These are phyloP conservation scores for Oligophagozyma castellii DNA, from an alignment of 1,139 yeast species.

Conservation along the genomic window DNA sequence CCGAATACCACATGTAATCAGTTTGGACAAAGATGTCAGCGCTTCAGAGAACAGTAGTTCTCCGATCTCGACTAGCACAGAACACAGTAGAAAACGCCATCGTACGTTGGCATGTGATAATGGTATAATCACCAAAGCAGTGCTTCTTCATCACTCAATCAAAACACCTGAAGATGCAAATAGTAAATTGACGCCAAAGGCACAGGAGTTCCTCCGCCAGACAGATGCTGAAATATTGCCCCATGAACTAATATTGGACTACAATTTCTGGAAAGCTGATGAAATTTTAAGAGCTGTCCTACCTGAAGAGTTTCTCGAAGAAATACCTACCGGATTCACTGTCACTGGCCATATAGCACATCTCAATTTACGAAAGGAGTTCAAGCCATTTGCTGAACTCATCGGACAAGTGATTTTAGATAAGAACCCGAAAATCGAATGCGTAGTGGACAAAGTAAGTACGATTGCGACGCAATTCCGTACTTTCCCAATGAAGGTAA, in stretches of 20 bases:
- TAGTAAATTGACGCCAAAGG: conserved; percentile 29
- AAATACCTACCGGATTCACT: conserved; percentile 83
- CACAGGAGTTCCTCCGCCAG: conserved; percentile 34
- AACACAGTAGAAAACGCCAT: conserved; percentile 4
- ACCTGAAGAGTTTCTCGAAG: conserved; percentile 58
- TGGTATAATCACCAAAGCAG: conserved; percentile 36
- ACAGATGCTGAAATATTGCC: conserved; percentile 36
- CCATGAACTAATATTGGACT: conserved; percentile 46
- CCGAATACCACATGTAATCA: conserved; percentile 51
- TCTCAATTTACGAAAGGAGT: conserved; percentile 71
- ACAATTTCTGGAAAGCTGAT: conserved; percentile 78
- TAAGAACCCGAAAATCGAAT: conserved; percentile 62
- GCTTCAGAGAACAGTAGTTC: conserved; percentile 5
- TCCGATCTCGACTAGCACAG: background rate
- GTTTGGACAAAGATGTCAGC: conserved; percentile 28
- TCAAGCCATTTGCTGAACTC: conserved; percentile 63
- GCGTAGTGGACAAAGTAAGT: conserved; percentile 91
- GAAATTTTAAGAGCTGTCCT: conserved; percentile 66
- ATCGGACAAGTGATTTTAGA: conserved; percentile 89
- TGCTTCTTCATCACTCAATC: conserved; percentile 45
- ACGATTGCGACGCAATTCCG: conserved; percentile 78
- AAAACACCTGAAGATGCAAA: conserved; percentile 28
- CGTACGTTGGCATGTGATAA: conserved; percentile 18
- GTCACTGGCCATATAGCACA: conserved; percentile 96
- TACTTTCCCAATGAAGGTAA: conserved; percentile 84